phyloP scores from a whole-genome alignment of 179 eudicot species.

The Spinacia oleracea region DNA sequence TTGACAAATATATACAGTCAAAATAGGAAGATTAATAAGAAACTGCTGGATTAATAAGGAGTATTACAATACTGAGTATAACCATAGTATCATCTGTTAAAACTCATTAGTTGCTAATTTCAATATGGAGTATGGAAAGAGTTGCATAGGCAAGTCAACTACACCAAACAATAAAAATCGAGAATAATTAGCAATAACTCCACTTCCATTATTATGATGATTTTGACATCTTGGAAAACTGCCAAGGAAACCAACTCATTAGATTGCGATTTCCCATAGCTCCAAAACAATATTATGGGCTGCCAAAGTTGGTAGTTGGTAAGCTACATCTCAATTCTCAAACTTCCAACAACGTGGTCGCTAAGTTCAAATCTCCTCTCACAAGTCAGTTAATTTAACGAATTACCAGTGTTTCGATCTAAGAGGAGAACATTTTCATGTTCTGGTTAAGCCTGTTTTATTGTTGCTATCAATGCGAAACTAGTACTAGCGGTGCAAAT shows the following conservation, averaged over 20 bases:
- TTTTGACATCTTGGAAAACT: neutral
- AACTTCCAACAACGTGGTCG: neutral
- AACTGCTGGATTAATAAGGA: too few relatives aligned
- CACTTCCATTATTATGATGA: neutral
- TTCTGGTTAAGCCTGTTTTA: neutral
- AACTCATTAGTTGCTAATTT: too few relatives aligned
- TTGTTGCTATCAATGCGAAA: neutral
- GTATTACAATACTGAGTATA: too few relatives aligned
- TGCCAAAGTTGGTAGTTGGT: neutral
- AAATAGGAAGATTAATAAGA: too few relatives aligned
- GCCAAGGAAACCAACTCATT: slow-evolving; percentile 3
- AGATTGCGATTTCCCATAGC: neutral
- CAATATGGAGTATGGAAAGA: too few relatives aligned
- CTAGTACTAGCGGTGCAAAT: too few relatives aligned
- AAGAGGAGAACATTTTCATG: neutral
- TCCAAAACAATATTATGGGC: neutral
- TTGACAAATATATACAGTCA: too few relatives aligned
- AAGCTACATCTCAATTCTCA: too few relatives aligned
- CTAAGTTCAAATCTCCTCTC: neutral
- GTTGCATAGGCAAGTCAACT: neutral
- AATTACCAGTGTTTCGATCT: neutral
- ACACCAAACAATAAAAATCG: neutral
- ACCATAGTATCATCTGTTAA: too few relatives aligned
- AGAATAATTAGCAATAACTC: neutral
- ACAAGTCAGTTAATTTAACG: neutral